phyloP scores from a whole-genome alignment of 805 yeast species.

The Cyberlindnera euphorbiiphila region DNA sequence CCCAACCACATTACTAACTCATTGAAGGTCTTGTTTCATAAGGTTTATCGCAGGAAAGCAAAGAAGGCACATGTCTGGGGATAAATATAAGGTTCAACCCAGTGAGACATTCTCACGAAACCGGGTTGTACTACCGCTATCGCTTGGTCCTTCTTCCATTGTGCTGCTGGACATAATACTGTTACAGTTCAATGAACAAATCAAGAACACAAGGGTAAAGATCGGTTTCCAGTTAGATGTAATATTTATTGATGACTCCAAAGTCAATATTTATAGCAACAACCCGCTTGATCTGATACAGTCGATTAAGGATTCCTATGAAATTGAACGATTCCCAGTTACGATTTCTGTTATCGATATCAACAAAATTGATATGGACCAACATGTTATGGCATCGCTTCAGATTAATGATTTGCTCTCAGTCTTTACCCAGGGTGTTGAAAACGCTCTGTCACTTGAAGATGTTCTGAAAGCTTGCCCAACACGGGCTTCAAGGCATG shows the following conservation, averaged over 20 bases:
- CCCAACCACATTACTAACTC: conserved; percentile 1
- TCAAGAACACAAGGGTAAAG: conserved; percentile 53
- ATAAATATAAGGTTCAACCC: conserved; percentile 68
- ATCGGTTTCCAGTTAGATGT: conserved; percentile 64
- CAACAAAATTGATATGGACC: conserved; percentile 36
- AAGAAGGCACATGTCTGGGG: conserved; percentile 68
- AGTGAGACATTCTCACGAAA: conserved; percentile 40
- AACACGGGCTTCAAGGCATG: conserved; percentile 62
- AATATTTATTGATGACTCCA: conserved; percentile 43
- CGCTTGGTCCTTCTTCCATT: conserved; percentile 65
- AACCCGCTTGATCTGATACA: conserved; percentile 14
- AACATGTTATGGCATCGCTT: conserved; percentile 21
- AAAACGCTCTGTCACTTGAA: conserved; percentile 21
- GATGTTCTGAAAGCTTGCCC: conserved; percentile 39
- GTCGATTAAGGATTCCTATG: conserved; percentile 20
- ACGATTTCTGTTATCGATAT: conserved; percentile 39
- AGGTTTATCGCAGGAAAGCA: conserved; percentile 76
- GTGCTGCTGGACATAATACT: conserved; percentile 65
- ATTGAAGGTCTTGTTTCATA: conserved; percentile 49
- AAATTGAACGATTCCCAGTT: conserved; percentile 31
- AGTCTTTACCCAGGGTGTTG: neutral
- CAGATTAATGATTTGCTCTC: conserved; percentile 27
- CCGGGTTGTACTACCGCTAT: conserved; percentile 54
- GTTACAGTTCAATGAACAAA: conserved; percentile 60
- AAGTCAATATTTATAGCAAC: conserved; percentile 17